These are phyloP conservation scores for Clonostachys chloroleuca DNA, from an alignment of 2,329 filamentous ascomycete genomes.

Conservation along the genomic window DNA sequence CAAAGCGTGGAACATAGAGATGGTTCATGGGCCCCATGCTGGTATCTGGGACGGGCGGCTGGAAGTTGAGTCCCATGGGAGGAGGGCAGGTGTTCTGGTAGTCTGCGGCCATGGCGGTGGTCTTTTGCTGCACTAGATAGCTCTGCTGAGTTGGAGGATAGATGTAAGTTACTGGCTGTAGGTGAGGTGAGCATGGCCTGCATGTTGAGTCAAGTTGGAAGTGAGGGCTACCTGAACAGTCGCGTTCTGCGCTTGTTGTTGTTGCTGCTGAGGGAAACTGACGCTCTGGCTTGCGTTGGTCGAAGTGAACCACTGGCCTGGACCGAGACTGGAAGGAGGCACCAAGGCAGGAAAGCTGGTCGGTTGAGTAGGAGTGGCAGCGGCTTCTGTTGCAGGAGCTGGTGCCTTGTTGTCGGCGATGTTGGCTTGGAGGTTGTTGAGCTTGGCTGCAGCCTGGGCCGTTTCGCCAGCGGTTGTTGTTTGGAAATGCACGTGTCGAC, in stretches of 20 bases:
- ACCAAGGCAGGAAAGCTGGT: slow-evolving; percentile 20
- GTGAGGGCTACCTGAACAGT: too few species aligned
- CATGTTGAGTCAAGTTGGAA: too few species aligned
- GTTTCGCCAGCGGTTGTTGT: not conserved
- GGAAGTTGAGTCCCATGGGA: slow-evolving; percentile 42
- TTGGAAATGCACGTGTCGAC: slow-evolving; percentile 23
- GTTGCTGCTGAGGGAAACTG: slow-evolving; percentile 2
- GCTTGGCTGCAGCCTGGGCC: not conserved
- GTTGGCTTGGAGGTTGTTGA: not conserved
- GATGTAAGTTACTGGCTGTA: too few species aligned
- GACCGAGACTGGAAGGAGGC: slow-evolving; percentile 5
- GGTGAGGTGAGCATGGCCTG: too few species aligned
- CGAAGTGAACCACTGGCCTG: slow-evolving; percentile 12
- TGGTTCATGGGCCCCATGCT: slow-evolving; percentile 50
- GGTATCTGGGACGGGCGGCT: slow-evolving; percentile 55
- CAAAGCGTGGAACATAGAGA: slow-evolving; percentile 50
- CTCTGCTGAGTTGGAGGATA: too few species aligned
- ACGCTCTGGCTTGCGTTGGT: slow-evolving; percentile 25
- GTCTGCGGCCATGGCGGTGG: slow-evolving; percentile 26
- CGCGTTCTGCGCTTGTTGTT: not conserved
- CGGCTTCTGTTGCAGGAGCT: not conserved
- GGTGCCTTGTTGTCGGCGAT: slow-evolving; percentile 3
- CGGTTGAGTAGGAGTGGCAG: slow-evolving; percentile 8
- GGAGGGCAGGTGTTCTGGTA: slow-evolving; percentile 35
- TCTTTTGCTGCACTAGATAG: not conserved